phyloP scores from a whole-genome alignment of 1,284 basidiomycete species.

The Ceratobasidium sp. region DNA sequence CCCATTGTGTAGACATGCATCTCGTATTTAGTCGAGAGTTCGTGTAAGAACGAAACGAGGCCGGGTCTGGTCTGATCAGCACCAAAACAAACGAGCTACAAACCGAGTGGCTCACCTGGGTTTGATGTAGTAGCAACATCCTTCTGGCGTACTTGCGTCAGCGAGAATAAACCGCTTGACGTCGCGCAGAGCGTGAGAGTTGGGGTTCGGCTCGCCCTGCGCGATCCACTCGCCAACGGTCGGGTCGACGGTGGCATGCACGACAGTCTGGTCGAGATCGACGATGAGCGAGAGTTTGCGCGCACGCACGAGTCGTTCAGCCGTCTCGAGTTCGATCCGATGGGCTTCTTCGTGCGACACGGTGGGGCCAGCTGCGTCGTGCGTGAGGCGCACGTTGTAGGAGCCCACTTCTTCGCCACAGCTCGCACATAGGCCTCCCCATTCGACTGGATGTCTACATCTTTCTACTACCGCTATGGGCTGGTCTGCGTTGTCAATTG shows the following conservation, averaged over 20 bases:
- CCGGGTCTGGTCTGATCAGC: constrained; percentile 75
- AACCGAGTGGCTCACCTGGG: constrained; percentile 71
- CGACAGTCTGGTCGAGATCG: constrained; percentile 98
- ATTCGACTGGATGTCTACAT: constrained; percentile 94
- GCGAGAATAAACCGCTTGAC: constrained; percentile 85
- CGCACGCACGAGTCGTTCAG: constrained; percentile 78
- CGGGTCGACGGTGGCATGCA: constrained; percentile 98
- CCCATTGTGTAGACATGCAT: constrained; percentile 99
- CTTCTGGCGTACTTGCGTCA: constrained; percentile 63
- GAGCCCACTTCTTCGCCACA: constrained; percentile 95
- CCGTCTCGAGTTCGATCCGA: constrained; percentile 86
- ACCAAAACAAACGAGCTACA: neutral
- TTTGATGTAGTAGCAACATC: constrained; percentile 98
- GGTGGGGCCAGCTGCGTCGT: constrained; percentile 82
- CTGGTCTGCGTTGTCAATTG: neutral
- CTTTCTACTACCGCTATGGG: constrained; percentile 65
- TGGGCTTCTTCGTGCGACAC: constrained; percentile 89
- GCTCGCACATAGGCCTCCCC: constrained; percentile 91
- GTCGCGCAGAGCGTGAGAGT: constrained; percentile 89
- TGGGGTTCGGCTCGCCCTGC: constrained; percentile 88
- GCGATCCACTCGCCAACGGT: constrained; percentile 97
- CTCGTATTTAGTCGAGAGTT: constrained; percentile 86
- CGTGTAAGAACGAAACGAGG: constrained; percentile 81
- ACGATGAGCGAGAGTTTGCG: constrained; percentile 95
- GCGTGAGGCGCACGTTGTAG: constrained; percentile 89